Conservation (phyloP, 352 stramenopile genomes). For the Phytopythium oedochilum region DNA sequence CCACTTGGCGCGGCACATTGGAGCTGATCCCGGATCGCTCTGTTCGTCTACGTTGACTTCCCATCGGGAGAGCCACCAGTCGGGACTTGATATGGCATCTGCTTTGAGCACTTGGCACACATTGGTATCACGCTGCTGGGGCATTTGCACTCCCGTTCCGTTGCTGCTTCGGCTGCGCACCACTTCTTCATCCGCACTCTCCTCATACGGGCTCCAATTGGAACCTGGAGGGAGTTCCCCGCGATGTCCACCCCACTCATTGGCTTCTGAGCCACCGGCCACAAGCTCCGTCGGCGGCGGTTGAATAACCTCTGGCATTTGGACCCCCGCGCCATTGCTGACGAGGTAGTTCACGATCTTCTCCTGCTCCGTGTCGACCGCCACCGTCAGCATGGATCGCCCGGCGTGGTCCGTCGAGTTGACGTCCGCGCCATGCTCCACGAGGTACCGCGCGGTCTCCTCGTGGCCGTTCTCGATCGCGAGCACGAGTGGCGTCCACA, state of each 20-base stretch:
- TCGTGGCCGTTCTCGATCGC: constrained; percentile 1
- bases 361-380: not conserved
- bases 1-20: not conserved
- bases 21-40: not conserved
- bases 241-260: not conserved
- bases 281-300: no score
- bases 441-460: not conserved
- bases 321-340: not conserved
- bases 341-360: not conserved
- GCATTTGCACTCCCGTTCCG: no score
- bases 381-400: not conserved
- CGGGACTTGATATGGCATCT: not conserved
- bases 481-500: not conserved
- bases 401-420: not conserved
- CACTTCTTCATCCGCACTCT: no score
- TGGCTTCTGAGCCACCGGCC: not conserved
- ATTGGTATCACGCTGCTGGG: no score
- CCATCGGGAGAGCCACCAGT: not conserved
- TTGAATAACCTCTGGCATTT: not conserved
- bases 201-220: no score
- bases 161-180: no score
- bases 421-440: not conserved
- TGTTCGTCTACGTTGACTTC: not conserved
- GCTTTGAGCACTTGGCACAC: not conserved
- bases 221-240: not conserved